Base-by-base conservation (phyloP, 331 rosid species). In the Malus hybrid region DNA sequence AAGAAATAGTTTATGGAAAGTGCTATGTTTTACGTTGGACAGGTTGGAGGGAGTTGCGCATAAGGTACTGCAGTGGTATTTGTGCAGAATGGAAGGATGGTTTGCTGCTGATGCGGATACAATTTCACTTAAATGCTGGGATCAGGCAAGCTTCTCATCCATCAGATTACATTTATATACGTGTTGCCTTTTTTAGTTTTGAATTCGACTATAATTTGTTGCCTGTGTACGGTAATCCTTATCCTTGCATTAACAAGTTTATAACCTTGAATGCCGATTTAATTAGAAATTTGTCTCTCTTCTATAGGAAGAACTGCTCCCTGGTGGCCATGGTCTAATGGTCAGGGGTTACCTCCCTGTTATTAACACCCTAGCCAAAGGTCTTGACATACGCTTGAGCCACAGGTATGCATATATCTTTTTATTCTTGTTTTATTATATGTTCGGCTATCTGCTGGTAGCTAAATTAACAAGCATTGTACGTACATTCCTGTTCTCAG, bases 21-120 rank as follows among this genome's bases (percentile, higher is more conserved):
- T 66, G 32, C 63, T 67, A 71, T 19, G 26, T 76, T 78, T 56
- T 9, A 15, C 6, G 28, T 4, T 26, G 62, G 83, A 75, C 89
- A 94, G 99, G 89, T 78, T 94, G 87, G 97, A 92, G 67, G 99
- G 97, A 66, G 83, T 90, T 76, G 78, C 92, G 36, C 89, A 90
- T 78, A 94, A 92, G 84, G 99, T 94, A 68, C 88, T 94, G 78
- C 99, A 94, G 79, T 94, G 99, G 99, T 94, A 94, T 84, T 78
- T 94, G 77, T 94, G 97, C 82, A 84, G 99, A 87, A 89, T 94
- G 99, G 99, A 94, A 81, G 99, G 99, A 32, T 94, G 99, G 99
- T 94, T 94, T 86, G 94, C 99, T 63, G 91, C 97, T 30, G 99
- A 94, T 92, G 83, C 99, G 34, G 96, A 94, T 48, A 80, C 97